Evolutionary conservation across 495 filamentous ascomycete species (phyloP).

Genomic region (Chaetomidium leptoderma): DNA sequence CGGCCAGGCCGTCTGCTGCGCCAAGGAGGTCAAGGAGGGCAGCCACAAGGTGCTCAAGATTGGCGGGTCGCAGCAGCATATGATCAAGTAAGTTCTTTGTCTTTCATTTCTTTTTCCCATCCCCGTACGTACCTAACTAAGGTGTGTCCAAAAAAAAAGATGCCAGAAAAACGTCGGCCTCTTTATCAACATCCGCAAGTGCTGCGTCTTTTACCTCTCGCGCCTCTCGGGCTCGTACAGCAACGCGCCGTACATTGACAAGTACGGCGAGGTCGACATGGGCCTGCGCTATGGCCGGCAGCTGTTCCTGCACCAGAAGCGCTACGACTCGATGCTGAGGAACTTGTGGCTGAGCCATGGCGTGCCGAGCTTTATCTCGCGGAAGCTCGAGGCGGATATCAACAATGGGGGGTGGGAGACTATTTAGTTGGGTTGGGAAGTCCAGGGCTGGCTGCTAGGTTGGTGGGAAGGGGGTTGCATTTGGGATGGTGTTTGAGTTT

Average conservation of each 20-base stretch:
- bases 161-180: slow-evolving; percentile 85
- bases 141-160: too few relatives aligned
- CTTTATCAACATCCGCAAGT: slow-evolving; percentile 95
- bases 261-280: slow-evolving; percentile 85
- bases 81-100: slow-evolving; percentile 67
- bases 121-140: neutral
- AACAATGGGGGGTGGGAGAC: slow-evolving; percentile 98
- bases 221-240: slow-evolving; percentile 77
- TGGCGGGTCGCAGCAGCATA: slow-evolving; percentile 87
- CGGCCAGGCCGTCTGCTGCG: slow-evolving; percentile 87
- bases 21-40: slow-evolving; percentile 51
- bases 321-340: slow-evolving; percentile 83
- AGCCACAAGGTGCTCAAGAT: slow-evolving; percentile 37
- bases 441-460: too few relatives aligned
- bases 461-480: neutral
- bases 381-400: slow-evolving; percentile 88
- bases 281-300: slow-evolving; percentile 77
- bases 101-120: neutral
- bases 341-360: slow-evolving; percentile 83
- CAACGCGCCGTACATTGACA: slow-evolving; percentile 87
- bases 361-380: slow-evolving; percentile 80
- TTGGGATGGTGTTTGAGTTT: too few relatives aligned
- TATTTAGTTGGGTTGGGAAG: slow-evolving; percentile 16
- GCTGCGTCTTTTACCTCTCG: slow-evolving; percentile 80
- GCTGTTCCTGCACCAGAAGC: slow-evolving; percentile 84